phyloP scores from a whole-genome alignment of 1,284 basidiomycete species.

The Xanthoconium separans region DNA sequence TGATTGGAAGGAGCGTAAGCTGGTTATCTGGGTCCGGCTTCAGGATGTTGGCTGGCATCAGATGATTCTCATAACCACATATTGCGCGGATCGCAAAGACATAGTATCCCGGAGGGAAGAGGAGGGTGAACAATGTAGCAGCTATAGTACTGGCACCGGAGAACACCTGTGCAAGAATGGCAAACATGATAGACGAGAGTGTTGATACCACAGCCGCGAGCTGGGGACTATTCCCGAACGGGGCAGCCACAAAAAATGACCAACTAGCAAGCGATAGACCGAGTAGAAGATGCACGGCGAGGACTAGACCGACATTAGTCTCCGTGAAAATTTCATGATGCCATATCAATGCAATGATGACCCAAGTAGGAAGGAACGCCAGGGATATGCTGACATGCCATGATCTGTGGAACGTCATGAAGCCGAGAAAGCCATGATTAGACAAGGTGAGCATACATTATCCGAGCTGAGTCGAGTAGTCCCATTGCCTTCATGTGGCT shows the following conservation, averaged over 20 bases:
- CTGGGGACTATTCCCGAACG: slow-evolving; percentile 72
- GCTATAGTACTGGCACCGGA: slow-evolving; percentile 43
- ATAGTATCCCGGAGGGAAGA: slow-evolving; percentile 77
- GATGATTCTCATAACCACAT: slow-evolving; percentile 63
- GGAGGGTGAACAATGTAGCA: slow-evolving; percentile 61
- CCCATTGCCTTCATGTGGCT: slow-evolving; percentile 76
- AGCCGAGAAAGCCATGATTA: background rate
- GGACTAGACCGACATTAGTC: slow-evolving; percentile 60
- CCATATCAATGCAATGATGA: slow-evolving; percentile 63
- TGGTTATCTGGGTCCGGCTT: slow-evolving; percentile 59
- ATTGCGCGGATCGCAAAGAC: slow-evolving; percentile 69
- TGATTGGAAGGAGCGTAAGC: slow-evolving; percentile 55
- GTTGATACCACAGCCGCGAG: slow-evolving; percentile 70
- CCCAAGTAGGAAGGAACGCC: slow-evolving; percentile 65
- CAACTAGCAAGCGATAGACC: slow-evolving; percentile 68
- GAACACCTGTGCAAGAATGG: slow-evolving; percentile 66
- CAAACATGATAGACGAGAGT: slow-evolving; percentile 62
- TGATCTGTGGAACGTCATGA: slow-evolving; percentile 42
- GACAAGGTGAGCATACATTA: slow-evolving; percentile 42
- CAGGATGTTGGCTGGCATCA: slow-evolving; percentile 49
- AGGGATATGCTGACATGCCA: slow-evolving; percentile 62
- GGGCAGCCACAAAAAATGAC: slow-evolving; percentile 67
- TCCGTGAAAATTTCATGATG: slow-evolving; percentile 61
- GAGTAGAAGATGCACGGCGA: slow-evolving; percentile 65
- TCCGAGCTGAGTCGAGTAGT: slow-evolving; percentile 61